A percentile compares a stretch with the other conserved stretches of the same genome.
These are phyloP conservation scores for Tolypocladium capitatum DNA, from an alignment of 2,329 filamentous ascomycete species.

Conservation along the genomic window DNA sequence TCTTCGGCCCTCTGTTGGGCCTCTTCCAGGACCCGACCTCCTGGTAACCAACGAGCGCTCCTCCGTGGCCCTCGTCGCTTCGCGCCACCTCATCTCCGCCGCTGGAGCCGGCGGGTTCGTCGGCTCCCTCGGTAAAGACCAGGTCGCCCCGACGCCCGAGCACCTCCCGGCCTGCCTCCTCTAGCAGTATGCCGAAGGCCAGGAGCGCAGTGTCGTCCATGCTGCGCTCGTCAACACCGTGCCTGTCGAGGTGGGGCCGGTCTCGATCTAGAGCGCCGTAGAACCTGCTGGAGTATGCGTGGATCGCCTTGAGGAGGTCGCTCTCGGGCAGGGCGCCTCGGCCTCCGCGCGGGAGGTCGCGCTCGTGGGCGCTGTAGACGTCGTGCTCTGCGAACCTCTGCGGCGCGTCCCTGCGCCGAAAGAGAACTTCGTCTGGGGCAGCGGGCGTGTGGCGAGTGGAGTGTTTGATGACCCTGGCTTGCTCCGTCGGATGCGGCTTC, in stretches of 20 bases:
- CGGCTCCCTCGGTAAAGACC: constrained; percentile 52
- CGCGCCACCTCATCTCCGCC: constrained; percentile 7
- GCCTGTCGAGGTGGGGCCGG: constrained; percentile 2
- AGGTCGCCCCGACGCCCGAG: constrained; percentile 55
- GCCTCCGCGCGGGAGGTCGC: constrained; percentile 33
- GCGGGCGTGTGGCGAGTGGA: constrained; percentile 23
- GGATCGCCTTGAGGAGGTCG: constrained; percentile 55
- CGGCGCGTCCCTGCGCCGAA: constrained; percentile 50
- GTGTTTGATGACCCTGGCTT: constrained; percentile 7
- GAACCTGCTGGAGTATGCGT: constrained; percentile 54
- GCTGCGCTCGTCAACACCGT: constrained; percentile 38
- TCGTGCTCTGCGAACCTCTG: constrained; percentile 57
- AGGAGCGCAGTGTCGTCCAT: constrained; percentile 71
- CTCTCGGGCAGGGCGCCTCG: constrained; percentile 47
- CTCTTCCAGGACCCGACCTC: constrained; percentile 8
- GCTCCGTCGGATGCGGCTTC: neutral
- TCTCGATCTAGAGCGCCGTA: constrained; percentile 34
- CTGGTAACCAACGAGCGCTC: constrained; percentile 11
- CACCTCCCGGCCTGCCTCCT: constrained; percentile 50
- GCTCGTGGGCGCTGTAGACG: constrained; percentile 53
- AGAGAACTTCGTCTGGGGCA: constrained; percentile 59
- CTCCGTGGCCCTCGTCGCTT: neutral
- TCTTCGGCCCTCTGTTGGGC: constrained; percentile 15
- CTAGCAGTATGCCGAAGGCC: constrained; percentile 60
- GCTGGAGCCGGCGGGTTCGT: constrained; percentile 3